Conservation (phyloP, 2,329 filamentous ascomycete species). For the Aspergillus calidoustus region DNA sequence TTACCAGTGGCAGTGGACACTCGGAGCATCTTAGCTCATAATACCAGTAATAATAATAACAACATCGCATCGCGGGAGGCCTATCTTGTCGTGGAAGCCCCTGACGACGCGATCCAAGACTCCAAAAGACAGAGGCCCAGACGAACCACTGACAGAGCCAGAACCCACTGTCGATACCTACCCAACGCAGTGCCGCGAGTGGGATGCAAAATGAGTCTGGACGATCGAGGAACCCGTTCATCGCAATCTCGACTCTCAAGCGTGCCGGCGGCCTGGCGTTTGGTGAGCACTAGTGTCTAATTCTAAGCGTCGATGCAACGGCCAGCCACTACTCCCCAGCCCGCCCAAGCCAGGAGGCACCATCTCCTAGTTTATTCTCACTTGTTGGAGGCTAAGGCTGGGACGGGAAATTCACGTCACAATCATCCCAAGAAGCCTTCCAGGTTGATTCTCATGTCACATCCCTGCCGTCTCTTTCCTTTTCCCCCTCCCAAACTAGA, state of each 20-base stretch:
- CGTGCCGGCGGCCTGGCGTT: background rate
- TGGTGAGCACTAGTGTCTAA: background rate
- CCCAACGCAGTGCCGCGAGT: conserved; percentile 18
- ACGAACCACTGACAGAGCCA: background rate
- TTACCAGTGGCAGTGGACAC: background rate
- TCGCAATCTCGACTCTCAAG: background rate
- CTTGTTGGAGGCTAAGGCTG: background rate
- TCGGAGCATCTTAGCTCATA: background rate
- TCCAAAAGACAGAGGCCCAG: conserved; percentile 2
- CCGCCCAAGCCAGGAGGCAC: conserved; percentile 3
- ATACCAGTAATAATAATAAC: background rate
- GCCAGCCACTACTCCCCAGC: conserved; percentile 16
- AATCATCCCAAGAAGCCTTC: background rate
- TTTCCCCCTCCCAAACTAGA: background rate
- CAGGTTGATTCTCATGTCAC: conserved; percentile 1
- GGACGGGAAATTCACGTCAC: conserved; percentile 13
- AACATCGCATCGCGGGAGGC: background rate
- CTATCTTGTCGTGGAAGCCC: background rate
- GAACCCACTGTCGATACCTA: conserved; percentile 22
- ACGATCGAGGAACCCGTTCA: conserved; percentile 2
- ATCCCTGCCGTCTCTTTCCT: conserved; percentile 9
- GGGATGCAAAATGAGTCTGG: conserved; percentile 17
- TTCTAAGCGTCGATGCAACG: conserved; percentile 7
- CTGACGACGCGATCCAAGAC: conserved; percentile 10
- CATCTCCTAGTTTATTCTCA: background rate